phyloP scores from a whole-genome alignment of 305 asterid species.

The Fraxinus nigra region DNA sequence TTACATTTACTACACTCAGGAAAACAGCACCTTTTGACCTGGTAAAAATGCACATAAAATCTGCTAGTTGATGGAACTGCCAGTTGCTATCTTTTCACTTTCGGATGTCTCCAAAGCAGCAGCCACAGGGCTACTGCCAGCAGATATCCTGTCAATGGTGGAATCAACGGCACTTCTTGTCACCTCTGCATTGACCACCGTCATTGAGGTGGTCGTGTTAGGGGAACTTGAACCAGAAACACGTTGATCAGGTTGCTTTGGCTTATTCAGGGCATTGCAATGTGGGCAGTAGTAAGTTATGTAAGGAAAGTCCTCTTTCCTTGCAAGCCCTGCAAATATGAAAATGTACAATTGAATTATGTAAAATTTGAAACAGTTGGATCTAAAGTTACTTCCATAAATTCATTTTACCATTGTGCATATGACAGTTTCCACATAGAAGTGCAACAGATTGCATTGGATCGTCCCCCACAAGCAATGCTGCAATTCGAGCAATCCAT shows the following conservation, averaged over 20 bases:
- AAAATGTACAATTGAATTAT: not conserved
- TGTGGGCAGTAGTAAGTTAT: slow-evolving; percentile 91
- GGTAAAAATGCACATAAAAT: not conserved
- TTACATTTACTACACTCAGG: not conserved
- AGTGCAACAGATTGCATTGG: slow-evolving; percentile 85
- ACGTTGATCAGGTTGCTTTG: slow-evolving; percentile 41
- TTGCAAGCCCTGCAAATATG: slow-evolving; percentile 66
- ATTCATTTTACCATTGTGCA: slow-evolving; percentile 69
- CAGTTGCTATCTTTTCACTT: slow-evolving; percentile 21
- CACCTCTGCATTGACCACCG: slow-evolving; percentile 23
- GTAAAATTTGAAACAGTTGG: not conserved
- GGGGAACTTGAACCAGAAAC: slow-evolving; percentile 33
- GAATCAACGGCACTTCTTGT: slow-evolving; percentile 19
- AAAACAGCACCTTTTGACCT: not conserved
- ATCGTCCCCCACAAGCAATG: slow-evolving; percentile 92
- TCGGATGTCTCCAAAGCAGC: slow-evolving; percentile 23
- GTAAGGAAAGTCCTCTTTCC: slow-evolving; percentile 77
- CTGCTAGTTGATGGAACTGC: slow-evolving; percentile 18
- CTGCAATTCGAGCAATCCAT: slow-evolving; percentile 82
- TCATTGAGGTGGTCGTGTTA: slow-evolving; percentile 26
- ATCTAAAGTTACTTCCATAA: not conserved
- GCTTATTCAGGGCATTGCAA: slow-evolving; percentile 70
- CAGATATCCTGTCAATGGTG: slow-evolving; percentile 16
- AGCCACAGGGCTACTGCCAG: slow-evolving; percentile 20
- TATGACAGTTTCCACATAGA: slow-evolving; percentile 84